These are phyloP conservation scores for Gossypium davidsonii DNA, from an alignment of 441 rosid genomes.

Conservation along the genomic window DNA sequence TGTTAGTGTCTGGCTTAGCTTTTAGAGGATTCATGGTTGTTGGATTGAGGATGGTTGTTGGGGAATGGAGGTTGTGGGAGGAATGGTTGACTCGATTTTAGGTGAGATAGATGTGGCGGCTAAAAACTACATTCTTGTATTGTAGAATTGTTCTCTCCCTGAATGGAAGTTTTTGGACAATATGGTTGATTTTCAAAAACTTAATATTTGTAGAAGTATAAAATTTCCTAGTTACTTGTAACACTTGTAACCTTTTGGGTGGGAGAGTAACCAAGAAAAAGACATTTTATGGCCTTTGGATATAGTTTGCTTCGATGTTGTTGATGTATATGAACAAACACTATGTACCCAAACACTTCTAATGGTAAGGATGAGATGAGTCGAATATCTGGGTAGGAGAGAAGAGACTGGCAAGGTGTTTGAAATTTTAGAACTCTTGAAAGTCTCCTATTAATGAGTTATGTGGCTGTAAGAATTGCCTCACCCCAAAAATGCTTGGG, in stretches of 20 bases:
- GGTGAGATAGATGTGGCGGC: neutral
- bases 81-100: neutral
- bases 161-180: neutral
- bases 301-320: neutral
- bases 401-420: neutral
- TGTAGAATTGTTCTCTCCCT: neutral
- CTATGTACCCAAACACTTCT: neutral
- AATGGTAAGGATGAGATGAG: neutral
- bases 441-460: neutral
- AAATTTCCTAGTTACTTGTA: neutral
- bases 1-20: neutral
- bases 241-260: neutral
- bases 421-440: neutral
- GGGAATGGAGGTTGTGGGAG: neutral
- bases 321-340: neutral
- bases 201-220: neutral
- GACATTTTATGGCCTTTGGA: neutral
- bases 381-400: neutral
- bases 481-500: neutral
- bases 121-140: neutral
- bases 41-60: too few species aligned
- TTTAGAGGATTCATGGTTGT: neutral
- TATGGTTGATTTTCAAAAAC: neutral
- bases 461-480: neutral
- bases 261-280: neutral